A percentile compares a stretch with the other conserved stretches of the same genome.
phyloP scores from a whole-genome alignment of 78 protist species.

The Monosiga brevicollis region DNA sequence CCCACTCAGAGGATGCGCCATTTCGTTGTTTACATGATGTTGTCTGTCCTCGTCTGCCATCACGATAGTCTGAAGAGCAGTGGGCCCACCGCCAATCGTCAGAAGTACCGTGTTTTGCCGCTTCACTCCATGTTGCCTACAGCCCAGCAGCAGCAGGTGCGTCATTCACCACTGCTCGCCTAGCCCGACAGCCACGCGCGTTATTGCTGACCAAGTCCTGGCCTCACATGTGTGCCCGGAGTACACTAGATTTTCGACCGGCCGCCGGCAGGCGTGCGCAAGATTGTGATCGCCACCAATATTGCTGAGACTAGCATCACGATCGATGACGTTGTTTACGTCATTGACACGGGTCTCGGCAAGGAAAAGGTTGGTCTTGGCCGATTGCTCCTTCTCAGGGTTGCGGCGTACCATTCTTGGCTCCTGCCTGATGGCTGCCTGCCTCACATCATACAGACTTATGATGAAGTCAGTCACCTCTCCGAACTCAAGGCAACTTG shows the following conservation, averaged over 20 bases:
- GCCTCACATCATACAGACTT: background rate
- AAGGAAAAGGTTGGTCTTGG: slow-evolving; percentile 47
- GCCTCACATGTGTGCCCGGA: background rate
- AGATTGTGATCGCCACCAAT: slow-evolving; percentile 86
- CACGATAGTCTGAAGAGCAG: too few species aligned
- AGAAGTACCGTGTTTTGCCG: background rate
- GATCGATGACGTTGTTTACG: slow-evolving; percentile 80
- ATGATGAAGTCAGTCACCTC: slow-evolving; percentile 31
- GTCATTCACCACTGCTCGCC: background rate
- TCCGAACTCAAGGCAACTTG: slow-evolving; percentile 8
- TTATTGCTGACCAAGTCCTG: background rate
- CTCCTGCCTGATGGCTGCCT: background rate
- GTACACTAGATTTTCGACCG: slow-evolving; percentile 12
- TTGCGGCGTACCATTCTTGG: too few species aligned
- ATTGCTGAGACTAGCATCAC: slow-evolving; percentile 90
- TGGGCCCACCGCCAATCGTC: background rate
- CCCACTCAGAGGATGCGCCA: too few species aligned
- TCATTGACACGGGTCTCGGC: slow-evolving; percentile 83
- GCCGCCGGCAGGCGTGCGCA: slow-evolving; percentile 53
- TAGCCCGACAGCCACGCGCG: background rate
- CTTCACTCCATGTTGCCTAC: slow-evolving; percentile 32
- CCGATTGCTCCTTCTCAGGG: too few species aligned
- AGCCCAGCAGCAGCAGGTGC: slow-evolving; percentile 17
- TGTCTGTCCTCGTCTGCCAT: too few species aligned
- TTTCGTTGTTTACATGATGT: too few species aligned